These are phyloP conservation scores for Scheffersomyces titani DNA, from an alignment of 1,139 yeast genomes.

Conservation along the genomic window DNA sequence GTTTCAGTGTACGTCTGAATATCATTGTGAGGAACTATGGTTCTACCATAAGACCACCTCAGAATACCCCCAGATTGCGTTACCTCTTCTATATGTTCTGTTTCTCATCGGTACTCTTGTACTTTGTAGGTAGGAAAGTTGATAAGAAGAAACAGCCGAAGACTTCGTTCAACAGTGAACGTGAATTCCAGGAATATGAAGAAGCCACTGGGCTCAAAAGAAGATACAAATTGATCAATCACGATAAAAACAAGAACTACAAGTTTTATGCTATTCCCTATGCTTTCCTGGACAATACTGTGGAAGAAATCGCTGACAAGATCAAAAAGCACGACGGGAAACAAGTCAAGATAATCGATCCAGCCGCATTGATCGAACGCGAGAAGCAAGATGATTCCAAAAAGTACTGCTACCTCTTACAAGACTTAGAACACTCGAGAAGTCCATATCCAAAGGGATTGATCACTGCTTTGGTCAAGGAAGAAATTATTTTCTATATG, in stretches of 20 bases:
- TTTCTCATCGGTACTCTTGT: constrained; percentile 55
- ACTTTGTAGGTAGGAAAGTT: constrained; percentile 51
- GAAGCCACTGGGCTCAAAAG: constrained; percentile 55
- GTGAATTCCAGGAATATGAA: constrained; percentile 58
- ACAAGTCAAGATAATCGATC: constrained; percentile 51
- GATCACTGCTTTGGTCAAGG: constrained; percentile 55
- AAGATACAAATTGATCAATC: constrained; percentile 45
- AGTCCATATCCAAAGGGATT: constrained; percentile 58
- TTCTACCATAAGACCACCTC: not conserved
- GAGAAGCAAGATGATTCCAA: constrained; percentile 44
- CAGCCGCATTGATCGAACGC: constrained; percentile 43
- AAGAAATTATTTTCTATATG: constrained; percentile 41
- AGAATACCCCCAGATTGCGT: constrained; percentile 42
- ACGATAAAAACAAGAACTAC: constrained; percentile 29
- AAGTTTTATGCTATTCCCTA: constrained; percentile 49
- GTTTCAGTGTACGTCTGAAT: not conserved
- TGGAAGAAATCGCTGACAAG: constrained; percentile 16
- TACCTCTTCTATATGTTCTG: constrained; percentile 51
- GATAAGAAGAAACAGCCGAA: constrained; percentile 51
- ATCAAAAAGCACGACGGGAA: constrained; percentile 13
- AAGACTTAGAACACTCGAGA: constrained; percentile 34
- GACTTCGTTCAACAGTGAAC: constrained; percentile 52
- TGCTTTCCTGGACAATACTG: constrained; percentile 23
- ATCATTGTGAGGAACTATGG: not conserved
- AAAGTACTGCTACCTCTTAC: constrained; percentile 42